Evolutionary conservation across 2,329 filamentous ascomycete genomes (phyloP).

Genomic region (Pseudogymnoascus sp.): DNA sequence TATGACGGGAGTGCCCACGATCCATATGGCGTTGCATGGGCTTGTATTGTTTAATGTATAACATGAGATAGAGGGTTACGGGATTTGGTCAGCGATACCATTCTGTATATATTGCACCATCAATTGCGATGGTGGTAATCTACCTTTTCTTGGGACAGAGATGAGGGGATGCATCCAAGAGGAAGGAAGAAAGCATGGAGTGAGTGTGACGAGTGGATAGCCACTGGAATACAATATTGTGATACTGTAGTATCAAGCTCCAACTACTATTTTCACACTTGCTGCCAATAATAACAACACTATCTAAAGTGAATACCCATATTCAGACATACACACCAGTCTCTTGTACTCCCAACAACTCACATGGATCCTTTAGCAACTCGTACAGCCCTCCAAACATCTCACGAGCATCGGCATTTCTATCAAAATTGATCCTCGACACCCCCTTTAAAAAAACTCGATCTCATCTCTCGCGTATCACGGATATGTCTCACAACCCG

Average conservation of each 20-base stretch:
- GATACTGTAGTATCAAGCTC: background rate
- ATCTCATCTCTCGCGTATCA: constrained; percentile 1
- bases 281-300: background rate
- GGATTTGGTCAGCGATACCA: background rate
- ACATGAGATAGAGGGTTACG: background rate
- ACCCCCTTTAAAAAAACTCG: background rate
- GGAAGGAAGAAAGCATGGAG: background rate
- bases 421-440: background rate
- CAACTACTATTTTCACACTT: background rate
- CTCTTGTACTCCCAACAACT: background rate
- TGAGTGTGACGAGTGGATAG: background rate
- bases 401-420: background rate
- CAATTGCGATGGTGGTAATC: background rate
- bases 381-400: background rate
- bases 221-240: background rate
- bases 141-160: background rate
- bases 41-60: constrained; percentile 5
- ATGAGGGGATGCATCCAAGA: background rate
- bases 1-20: background rate
- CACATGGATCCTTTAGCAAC: background rate
- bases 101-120: background rate
- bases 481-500: background rate
- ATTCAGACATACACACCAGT: background rate
- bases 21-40: background rate
- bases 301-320: background rate